A percentile compares a stretch with the other conserved stretches of the same genome.
Evolutionary conservation across 495 filamentous ascomycete genomes (phyloP).

Genomic region (Barbatosphaeria neglecta): DNA sequence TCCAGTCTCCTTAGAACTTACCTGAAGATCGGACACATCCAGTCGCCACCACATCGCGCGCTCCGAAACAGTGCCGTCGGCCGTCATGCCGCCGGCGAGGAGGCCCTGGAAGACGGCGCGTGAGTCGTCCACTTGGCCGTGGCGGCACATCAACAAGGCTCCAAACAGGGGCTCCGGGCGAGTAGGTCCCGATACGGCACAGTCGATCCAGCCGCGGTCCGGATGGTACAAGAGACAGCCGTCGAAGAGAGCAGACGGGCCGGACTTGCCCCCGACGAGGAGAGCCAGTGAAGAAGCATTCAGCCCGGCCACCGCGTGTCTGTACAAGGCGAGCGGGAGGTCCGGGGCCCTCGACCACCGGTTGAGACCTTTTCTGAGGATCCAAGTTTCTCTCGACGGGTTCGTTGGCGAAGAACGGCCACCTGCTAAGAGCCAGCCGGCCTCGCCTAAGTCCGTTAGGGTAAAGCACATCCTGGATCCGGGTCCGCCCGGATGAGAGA

Average conservation of each 20-base stretch:
- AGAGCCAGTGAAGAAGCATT: slow-evolving; percentile 36
- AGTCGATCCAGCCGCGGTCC: slow-evolving; percentile 32
- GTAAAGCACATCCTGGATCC: slow-evolving; percentile 66
- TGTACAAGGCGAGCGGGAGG: slow-evolving; percentile 54
- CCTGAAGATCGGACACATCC: slow-evolving; percentile 9
- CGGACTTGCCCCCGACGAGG: slow-evolving; percentile 59
- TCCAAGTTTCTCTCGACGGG: slow-evolving; percentile 61
- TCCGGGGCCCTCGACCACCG: slow-evolving; percentile 51
- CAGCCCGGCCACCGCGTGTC: slow-evolving; percentile 57
- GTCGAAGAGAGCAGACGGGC: slow-evolving; percentile 38
- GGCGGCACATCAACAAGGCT: slow-evolving; percentile 26
- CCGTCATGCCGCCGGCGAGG: slow-evolving; percentile 54
- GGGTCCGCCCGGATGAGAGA: slow-evolving; percentile 22
- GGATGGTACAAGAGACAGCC: slow-evolving; percentile 57
- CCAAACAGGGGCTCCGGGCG: slow-evolving; percentile 49
- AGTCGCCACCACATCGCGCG: slow-evolving; percentile 45
- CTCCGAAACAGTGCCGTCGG: slow-evolving; percentile 44
- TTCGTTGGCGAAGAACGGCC: slow-evolving; percentile 64
- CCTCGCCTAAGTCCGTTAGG: slow-evolving; percentile 43
- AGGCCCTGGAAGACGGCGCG: slow-evolving; percentile 36
- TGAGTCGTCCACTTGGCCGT: background rate
- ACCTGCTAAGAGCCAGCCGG: slow-evolving; percentile 55
- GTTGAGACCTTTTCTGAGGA: slow-evolving; percentile 35
- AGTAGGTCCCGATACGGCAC: slow-evolving; percentile 12
- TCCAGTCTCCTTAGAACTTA: background rate